Base-by-base conservation (phyloP, 2,329 filamentous ascomycete genomes). In the Cytospora leucostoma region DNA sequence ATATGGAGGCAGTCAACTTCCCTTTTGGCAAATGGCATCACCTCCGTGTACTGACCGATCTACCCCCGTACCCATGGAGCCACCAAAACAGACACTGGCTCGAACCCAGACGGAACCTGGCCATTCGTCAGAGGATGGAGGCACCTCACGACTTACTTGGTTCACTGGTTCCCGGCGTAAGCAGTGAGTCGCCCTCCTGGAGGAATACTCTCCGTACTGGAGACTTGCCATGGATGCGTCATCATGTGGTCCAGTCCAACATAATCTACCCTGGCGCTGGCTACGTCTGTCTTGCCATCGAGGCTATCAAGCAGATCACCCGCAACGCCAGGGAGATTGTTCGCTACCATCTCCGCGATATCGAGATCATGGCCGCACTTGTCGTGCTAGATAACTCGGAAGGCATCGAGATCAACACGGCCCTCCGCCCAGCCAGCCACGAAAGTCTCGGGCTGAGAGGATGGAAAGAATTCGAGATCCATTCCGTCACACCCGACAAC, bases 1-100 rank as follows among this genome's bases (percentile, higher is more conserved):
- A 61, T 7, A 13, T 49, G 17, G 32, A 4, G 4, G 34, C 58
- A 4, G 71, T 71, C 65, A 73, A 73, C 57, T 71, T 71, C 6
- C 70, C 73, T 1, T 67, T 68, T 32, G 68, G 72, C 7, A 68
- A 68, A 55, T 66, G 71, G 17, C 1, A 27, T 1, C 5, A 27
- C 0, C 2, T 37, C 3, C 4, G 21, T 2, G 27, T 55, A 1
- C 67, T 78, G 10, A 68, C 71, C 8, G 75, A 74, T 67, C 67
- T 83, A 6, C 79, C 80, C 3, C 70, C 70, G 1, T 83, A 82
- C 65, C 74, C 77, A 2, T 83, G 79, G 79, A 77, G 81, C 63
- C 79, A 82, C 67, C 70, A 72, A 15, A 73, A 71, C 3, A 69
- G 72, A 32, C 76, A 77, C 64, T 80, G 78, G 78, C 69, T 68